phyloP scores from a whole-genome alignment of 371 early-diverging fungal genomes.

The Lichtheimia ornata region DNA sequence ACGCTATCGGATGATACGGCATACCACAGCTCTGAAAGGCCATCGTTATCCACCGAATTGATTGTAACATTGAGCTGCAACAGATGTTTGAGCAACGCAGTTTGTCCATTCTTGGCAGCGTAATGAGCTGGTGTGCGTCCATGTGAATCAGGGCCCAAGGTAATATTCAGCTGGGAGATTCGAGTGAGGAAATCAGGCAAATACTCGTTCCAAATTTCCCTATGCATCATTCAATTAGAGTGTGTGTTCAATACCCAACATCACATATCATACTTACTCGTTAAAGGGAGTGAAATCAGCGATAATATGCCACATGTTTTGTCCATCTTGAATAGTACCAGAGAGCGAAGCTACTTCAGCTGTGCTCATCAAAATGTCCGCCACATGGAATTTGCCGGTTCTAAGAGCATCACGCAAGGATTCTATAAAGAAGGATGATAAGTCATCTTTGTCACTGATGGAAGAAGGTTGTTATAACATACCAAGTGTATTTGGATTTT shows the following conservation, averaged over 20 bases:
- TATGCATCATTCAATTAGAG: background rate
- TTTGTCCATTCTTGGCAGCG: conserved; percentile 52
- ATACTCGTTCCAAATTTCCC: conserved; percentile 53
- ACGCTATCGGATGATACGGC: conserved; percentile 33
- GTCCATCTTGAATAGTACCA: conserved; percentile 15
- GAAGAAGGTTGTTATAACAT: conserved; percentile 7
- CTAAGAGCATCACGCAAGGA: conserved; percentile 49
- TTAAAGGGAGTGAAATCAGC: conserved; percentile 48
- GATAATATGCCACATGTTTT: conserved; percentile 53
- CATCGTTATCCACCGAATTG: conserved; percentile 33
- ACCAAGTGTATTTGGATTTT: conserved; percentile 31
- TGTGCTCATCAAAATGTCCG: conserved; percentile 38
- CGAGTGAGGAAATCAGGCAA: conserved; percentile 32
- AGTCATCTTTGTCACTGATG: background rate
- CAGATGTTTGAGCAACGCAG: conserved; percentile 25
- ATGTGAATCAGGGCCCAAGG: conserved; percentile 22
- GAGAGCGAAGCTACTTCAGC: conserved; percentile 18
- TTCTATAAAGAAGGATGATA: conserved; percentile 11
- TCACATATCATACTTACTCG: conserved; percentile 14
- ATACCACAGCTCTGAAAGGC: conserved; percentile 44
- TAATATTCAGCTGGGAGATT: conserved; percentile 19
- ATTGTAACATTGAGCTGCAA: conserved; percentile 11
- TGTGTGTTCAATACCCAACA: background rate
- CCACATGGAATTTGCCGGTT: conserved; percentile 56
- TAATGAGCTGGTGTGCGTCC: conserved; percentile 50